phyloP scores from a whole-genome alignment of 1,284 basidiomycete genomes.

The Coniophora puteana region DNA sequence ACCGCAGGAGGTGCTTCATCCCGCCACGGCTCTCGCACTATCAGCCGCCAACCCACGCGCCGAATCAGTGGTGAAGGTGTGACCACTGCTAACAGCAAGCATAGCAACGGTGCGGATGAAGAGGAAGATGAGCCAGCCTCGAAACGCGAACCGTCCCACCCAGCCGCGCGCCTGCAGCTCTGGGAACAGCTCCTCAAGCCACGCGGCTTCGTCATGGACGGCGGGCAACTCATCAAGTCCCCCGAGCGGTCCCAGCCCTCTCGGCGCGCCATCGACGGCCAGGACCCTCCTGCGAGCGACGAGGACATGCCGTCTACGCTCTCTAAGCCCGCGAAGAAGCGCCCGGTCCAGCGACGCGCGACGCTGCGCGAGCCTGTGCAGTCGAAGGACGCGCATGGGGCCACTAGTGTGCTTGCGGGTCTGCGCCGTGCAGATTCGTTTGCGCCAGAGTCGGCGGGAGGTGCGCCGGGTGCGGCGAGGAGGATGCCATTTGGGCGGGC shows the following conservation, averaged over 20 bases:
- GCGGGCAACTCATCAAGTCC: slow-evolving; percentile 51
- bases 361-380: too few relatives aligned
- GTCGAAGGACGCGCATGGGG: slow-evolving; percentile 20
- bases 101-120: slow-evolving; percentile 22
- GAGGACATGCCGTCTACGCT: too few relatives aligned
- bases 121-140: slow-evolving; percentile 52
- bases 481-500: slow-evolving; percentile 50
- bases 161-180: slow-evolving; percentile 56
- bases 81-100: slow-evolving; percentile 17
- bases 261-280: slow-evolving; percentile 11
- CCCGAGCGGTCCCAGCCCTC: slow-evolving; percentile 42
- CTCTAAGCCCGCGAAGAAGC: too few relatives aligned
- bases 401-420: slow-evolving; percentile 46
- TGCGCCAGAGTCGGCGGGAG: slow-evolving; percentile 31
- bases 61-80: too few relatives aligned
- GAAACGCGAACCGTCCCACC: slow-evolving; percentile 53
- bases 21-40: slow-evolving; percentile 5
- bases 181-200: slow-evolving; percentile 63
- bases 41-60: slow-evolving; percentile 8
- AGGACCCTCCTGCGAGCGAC: slow-evolving; percentile 11
- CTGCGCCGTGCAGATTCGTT: slow-evolving; percentile 60
- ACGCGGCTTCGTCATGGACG: slow-evolving; percentile 58
- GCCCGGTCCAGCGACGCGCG: too few relatives aligned
- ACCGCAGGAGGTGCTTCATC: neutral
- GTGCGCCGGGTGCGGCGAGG: slow-evolving; percentile 31